Conservation (phyloP, 768 basidiomycete species). For the Daedaleopsis nitida region DNA sequence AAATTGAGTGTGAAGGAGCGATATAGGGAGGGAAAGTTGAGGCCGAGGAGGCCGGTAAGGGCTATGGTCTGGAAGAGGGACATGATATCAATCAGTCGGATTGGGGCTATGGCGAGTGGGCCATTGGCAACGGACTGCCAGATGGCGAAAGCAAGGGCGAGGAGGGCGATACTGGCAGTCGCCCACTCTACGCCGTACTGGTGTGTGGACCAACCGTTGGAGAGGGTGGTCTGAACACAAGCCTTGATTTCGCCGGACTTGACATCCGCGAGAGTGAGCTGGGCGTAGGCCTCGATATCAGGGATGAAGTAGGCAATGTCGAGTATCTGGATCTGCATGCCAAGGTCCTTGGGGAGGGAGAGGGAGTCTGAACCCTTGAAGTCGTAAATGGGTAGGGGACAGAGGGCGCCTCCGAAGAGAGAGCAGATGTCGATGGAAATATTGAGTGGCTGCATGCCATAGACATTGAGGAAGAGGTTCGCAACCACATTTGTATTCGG, state of each 20-base stretch:
- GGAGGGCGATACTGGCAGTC: slow-evolving; percentile 64
- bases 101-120: slow-evolving; percentile 63
- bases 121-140: slow-evolving; percentile 59
- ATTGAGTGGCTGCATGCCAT: slow-evolving; percentile 83
- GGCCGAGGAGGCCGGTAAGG: slow-evolving; percentile 71
- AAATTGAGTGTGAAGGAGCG: slow-evolving; percentile 84
- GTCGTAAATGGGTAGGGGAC: slow-evolving; percentile 81
- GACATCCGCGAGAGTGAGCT: slow-evolving; percentile 71
- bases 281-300: slow-evolving; percentile 88
- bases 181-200: slow-evolving; percentile 79
- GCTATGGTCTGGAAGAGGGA: slow-evolving; percentile 86
- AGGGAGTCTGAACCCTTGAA: slow-evolving; percentile 83
- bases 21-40: slow-evolving; percentile 89
- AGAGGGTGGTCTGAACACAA: slow-evolving; percentile 89
- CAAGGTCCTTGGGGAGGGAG: slow-evolving; percentile 54
- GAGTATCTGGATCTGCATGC: slow-evolving; percentile 63
- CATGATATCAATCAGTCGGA: slow-evolving; percentile 80
- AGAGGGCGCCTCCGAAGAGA: slow-evolving; percentile 76
- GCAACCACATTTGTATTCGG: slow-evolving; percentile 80
- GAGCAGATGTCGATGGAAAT: slow-evolving; percentile 85
- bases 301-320: slow-evolving; percentile 84
- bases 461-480: slow-evolving; percentile 82
- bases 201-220: slow-evolving; percentile 86
- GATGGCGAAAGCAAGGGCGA: slow-evolving; percentile 55
- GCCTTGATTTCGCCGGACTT: slow-evolving; percentile 75